Evolutionary conservation across 2,329 filamentous ascomycete species (phyloP).

Genomic region (Calcarisporium arbuscula): DNA sequence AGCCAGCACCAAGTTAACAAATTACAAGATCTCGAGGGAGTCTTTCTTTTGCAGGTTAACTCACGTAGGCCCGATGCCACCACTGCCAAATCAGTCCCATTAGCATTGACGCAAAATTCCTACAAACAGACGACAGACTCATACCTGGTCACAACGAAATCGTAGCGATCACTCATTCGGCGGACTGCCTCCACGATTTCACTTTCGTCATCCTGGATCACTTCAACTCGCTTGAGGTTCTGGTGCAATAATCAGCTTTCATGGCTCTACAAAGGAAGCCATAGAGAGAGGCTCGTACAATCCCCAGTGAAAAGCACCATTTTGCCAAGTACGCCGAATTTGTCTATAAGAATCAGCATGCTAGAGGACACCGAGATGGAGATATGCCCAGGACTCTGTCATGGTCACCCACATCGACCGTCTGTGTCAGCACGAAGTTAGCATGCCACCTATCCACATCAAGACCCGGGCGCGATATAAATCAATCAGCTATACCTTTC

Average conservation of each 20-base stretch:
- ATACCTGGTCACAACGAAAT: conserved; percentile 84
- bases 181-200: conserved; percentile 85
- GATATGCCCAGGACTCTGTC: too few species aligned
- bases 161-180: conserved; percentile 83
- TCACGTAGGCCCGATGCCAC: conserved; percentile 92
- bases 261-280: too few species aligned
- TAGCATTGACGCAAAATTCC: too few species aligned
- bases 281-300: conserved; percentile 36
- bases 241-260: conserved; percentile 18
- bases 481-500: conserved; percentile 59
- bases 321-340: conserved; percentile 60
- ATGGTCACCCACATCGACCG: conserved; percentile 36
- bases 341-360: conserved; percentile 36
- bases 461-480: background rate
- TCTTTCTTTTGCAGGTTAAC: too few species aligned
- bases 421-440: conserved; percentile 17
- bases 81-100: conserved; percentile 48
- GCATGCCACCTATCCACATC: conserved; percentile 1
- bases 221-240: conserved; percentile 79
- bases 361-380: background rate
- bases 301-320: conserved; percentile 57
- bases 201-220: conserved; percentile 84
- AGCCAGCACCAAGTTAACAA: conserved; percentile 11
- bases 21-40: background rate
- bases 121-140: too few species aligned